Percentiles rank a stretch among this genome's conserved stretches.
Evolutionary conservation across 805 yeast genomes (phyloP).

Genomic region (Saccharomycopsis selenospora): DNA sequence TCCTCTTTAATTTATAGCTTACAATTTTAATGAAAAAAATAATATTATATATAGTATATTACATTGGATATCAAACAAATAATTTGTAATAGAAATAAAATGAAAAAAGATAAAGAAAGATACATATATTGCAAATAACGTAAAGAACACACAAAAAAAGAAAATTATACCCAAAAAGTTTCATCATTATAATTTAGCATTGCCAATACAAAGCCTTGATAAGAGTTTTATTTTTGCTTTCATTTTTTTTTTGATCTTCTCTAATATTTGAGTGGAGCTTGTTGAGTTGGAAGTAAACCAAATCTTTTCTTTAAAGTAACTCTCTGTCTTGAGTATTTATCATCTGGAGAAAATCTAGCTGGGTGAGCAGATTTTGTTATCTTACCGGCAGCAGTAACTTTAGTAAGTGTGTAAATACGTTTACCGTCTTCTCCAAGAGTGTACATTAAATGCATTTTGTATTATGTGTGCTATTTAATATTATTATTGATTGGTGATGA

Average conservation of each 20-base stretch:
- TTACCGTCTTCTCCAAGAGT: slow-evolving; percentile 91
- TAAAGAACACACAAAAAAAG: too few relatives aligned
- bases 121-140: too few relatives aligned
- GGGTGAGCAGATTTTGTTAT: slow-evolving; percentile 99
- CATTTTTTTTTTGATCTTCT: too few relatives aligned
- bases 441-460: slow-evolving; percentile 96
- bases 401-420: slow-evolving; percentile 87
- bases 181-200: too few relatives aligned
- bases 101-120: too few relatives aligned
- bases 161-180: too few relatives aligned
- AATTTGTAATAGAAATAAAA: too few relatives aligned
- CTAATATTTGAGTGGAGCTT: slow-evolving; percentile 25
- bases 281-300: slow-evolving; percentile 80
- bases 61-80: too few relatives aligned
- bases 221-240: too few relatives aligned
- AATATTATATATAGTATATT: not conserved
- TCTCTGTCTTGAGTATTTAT: slow-evolving; percentile 98
- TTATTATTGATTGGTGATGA: not conserved
- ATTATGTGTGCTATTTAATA: not conserved
- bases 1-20: not conserved
- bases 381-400: slow-evolving; percentile 76
- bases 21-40: not conserved
- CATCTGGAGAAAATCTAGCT: slow-evolving; percentile 99
- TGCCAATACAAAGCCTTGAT: too few relatives aligned
- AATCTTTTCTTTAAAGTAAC: slow-evolving; percentile 95